Base-by-base conservation (phyloP, 2,329 filamentous ascomycete genomes). In the Penicillium nordicum region DNA sequence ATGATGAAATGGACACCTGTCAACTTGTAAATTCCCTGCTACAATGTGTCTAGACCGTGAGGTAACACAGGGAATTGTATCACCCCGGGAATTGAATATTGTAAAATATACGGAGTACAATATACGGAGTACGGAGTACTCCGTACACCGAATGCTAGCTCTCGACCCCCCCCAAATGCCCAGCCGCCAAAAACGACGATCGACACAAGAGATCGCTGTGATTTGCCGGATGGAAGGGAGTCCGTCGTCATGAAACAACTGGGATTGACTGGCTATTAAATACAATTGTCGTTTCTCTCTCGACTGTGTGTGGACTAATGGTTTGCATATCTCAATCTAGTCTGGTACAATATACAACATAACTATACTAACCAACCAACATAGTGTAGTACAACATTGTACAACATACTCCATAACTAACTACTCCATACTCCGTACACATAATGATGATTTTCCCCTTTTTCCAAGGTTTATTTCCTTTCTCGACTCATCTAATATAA, bases 131-230 rank as follows among this genome's bases (percentile, higher is more conserved):
- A 27, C 25, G 0, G 0, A 0, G 25, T 27, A 38, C 43, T 23
- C 40, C 9, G 25, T 9, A 44, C 43, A 41, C 41, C 14, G 21
- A 12, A 47, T 25, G 21, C 9, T 53, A n/a, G 34, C 43, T 27
- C 25, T 47, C 14, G 21, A 11, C 10, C 9, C 18, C 30, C 37
- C 34, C 11, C 27, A 9, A 9, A 12, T 36, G 32, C 25, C 41
- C 30, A 60, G 34, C 55, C 55, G 53, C 58, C 50, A 53, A 21
- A 42, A 42, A 16, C 50, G 60, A 59, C 53, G 57, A 63, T 64
- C 61, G 25, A 18, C 40, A 18, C 4, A 11, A 48, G 34, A 16
- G 29, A 29, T 34, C 37, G 29, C 37, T 54, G 9, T 54, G 51
- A 54, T 53, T 53, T 49, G 51, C 29, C 44, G 21, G 44, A 4